Percentiles rank a stretch among this genome's conserved stretches.
Conservation (phyloP, 169 alveolate species). For the Plasmodium chabaudi region DNA sequence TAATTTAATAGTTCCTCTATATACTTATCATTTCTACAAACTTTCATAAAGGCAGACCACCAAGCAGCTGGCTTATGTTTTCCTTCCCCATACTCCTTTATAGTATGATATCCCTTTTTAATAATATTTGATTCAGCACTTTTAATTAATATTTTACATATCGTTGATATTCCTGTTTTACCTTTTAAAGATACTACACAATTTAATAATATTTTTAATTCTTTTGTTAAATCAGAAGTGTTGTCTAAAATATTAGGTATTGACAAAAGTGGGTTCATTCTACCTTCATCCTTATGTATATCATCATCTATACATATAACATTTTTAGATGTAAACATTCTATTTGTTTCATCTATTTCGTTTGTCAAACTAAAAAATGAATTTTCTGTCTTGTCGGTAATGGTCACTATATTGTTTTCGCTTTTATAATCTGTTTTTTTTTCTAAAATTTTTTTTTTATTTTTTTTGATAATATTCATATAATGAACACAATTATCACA, state of each 20-base stretch:
- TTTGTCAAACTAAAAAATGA: no score
- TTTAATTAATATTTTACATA: constrained; percentile 54
- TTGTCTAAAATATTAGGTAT: neutral
- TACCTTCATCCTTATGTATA: no score
- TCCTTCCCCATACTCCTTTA: constrained; percentile 71
- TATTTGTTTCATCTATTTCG: no score
- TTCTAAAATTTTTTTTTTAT: neutral
- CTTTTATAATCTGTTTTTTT: neutral
- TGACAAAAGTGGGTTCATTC: neutral
- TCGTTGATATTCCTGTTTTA: constrained; percentile 56
- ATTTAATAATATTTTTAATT: constrained; percentile 23
- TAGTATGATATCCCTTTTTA: constrained; percentile 54
- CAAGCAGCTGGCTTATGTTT: constrained; percentile 23
- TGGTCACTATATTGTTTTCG: no score
- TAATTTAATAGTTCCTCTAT: constrained; percentile 39
- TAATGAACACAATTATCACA: constrained; percentile 50
- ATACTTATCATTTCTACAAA: constrained; percentile 55
- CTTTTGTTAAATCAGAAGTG: constrained; percentile 19
- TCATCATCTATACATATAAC: neutral
- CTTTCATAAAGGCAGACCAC: constrained; percentile 75
- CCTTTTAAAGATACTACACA: constrained; percentile 65
- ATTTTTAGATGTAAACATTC: neutral
- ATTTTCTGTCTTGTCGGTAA: no score
- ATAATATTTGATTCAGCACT: constrained; percentile 56
- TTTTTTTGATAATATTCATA: constrained; percentile 9